These are phyloP conservation scores for Afroboletus lepidellus DNA, from an alignment of 1,284 basidiomycete genomes.

Conservation along the genomic window DNA sequence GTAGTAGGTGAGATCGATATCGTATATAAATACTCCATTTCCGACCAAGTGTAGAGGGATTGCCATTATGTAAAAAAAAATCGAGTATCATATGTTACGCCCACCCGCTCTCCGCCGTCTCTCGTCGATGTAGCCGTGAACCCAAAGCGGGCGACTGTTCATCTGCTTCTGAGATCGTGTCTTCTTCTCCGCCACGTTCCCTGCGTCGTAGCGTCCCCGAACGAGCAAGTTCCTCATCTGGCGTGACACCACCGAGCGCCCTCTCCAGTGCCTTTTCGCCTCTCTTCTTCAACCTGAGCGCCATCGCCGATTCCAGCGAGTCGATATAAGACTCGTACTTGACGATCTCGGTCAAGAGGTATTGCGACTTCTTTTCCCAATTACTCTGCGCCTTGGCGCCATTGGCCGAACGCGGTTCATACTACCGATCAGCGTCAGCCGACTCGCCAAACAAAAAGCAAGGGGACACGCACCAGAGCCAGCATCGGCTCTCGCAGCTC, in stretches of 20 bases:
- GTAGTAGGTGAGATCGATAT: too few relatives aligned
- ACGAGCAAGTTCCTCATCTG: slow-evolving; percentile 41
- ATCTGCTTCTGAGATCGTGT: slow-evolving; percentile 36
- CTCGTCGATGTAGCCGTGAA: slow-evolving; percentile 43
- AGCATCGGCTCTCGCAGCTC: slow-evolving; percentile 83
- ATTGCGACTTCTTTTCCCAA: slow-evolving; percentile 91
- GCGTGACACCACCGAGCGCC: slow-evolving; percentile 51
- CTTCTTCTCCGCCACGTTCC: slow-evolving; percentile 45
- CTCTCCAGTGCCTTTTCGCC: slow-evolving; percentile 84
- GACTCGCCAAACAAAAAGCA: neutral
- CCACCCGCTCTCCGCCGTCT: slow-evolving; percentile 41
- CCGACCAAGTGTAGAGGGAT: too few relatives aligned
- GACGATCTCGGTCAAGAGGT: slow-evolving; percentile 86
- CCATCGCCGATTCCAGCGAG: slow-evolving; percentile 78
- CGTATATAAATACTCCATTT: too few relatives aligned
- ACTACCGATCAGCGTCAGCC: slow-evolving; percentile 47
- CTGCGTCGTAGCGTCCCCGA: slow-evolving; percentile 46
- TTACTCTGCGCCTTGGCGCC: slow-evolving; percentile 79
- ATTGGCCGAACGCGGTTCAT: slow-evolving; percentile 74
- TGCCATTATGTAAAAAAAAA: slow-evolving; percentile 18
- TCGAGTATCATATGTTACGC: slow-evolving; percentile 19
- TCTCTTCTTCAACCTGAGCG: slow-evolving; percentile 77
- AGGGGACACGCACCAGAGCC: slow-evolving; percentile 57
- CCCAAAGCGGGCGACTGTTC: slow-evolving; percentile 14
- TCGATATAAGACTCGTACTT: slow-evolving; percentile 98